phyloP scores from a whole-genome alignment of 2,329 filamentous ascomycete genomes.

The Podosphaera fusca region DNA sequence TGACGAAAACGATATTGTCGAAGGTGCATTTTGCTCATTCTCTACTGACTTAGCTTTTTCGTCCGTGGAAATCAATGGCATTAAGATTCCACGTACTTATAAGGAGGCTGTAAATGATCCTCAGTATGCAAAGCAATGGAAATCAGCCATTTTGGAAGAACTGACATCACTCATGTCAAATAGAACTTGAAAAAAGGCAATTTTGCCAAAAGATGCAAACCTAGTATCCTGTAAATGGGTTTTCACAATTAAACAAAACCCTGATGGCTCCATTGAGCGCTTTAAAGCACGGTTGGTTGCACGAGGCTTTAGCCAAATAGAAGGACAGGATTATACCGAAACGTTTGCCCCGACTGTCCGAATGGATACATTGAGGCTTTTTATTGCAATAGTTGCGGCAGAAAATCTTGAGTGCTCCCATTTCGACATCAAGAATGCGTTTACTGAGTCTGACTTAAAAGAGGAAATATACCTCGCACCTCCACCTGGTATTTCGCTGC shows the following conservation, averaged over 20 bases:
- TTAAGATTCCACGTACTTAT: neutral
- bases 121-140: neutral
- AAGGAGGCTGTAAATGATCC: neutral
- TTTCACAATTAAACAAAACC: neutral
- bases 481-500: neutral
- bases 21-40: neutral
- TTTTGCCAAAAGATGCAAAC: neutral
- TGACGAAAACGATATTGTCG: neutral
- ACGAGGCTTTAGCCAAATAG: neutral
- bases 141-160: neutral
- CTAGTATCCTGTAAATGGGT: neutral
- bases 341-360: neutral
- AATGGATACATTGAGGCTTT: neutral
- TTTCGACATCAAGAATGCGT: neutral
- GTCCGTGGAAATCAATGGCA: too few relatives aligned
- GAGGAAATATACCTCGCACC: neutral
- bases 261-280: neutral
- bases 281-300: neutral
- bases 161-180: neutral
- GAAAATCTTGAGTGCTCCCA: neutral
- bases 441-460: slow-evolving; percentile 1
- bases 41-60: neutral
- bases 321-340: neutral
- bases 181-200: neutral
- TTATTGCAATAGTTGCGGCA: neutral